Conservation (phyloP, 495 filamentous ascomycete genomes). For the Podospora fimiseda region DNA sequence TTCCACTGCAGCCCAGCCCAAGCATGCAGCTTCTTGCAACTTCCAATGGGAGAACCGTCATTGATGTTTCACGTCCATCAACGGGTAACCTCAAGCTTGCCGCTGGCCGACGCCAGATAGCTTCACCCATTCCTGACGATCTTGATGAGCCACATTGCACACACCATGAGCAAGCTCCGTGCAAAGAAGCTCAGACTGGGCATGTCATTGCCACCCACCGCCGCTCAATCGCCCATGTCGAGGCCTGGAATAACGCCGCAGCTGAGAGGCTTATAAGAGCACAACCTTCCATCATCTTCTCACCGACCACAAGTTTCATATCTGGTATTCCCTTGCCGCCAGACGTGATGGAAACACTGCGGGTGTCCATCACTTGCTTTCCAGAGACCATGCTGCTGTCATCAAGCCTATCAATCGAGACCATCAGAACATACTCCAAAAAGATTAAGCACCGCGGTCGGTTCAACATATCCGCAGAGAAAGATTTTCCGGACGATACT, state of each 20-base stretch:
- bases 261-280: background rate
- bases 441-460: slow-evolving; percentile 28
- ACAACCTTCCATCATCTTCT: background rate
- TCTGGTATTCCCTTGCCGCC: slow-evolving; percentile 33
- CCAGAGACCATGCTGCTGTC: slow-evolving; percentile 43
- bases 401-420: slow-evolving; percentile 40
- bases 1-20: background rate
- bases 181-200: background rate
- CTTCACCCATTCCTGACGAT: background rate
- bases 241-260: background rate
- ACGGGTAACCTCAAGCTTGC: slow-evolving; percentile 2
- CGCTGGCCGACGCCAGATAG: background rate
- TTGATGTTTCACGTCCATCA: slow-evolving; percentile 19
- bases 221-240: background rate
- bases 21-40: slow-evolving; percentile 8
- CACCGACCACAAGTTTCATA: background rate
- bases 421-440: slow-evolving; percentile 39
- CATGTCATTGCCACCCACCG: background rate
- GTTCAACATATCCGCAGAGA: background rate
- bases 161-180: background rate
- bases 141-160: background rate
- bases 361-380: slow-evolving; percentile 36
- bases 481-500: slow-evolving; percentile 6
- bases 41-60: slow-evolving; percentile 15
- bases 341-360: slow-evolving; percentile 36